These are phyloP conservation scores for Potentilla sterilis DNA, from an alignment of 306 rosid genomes.

Conservation along the genomic window DNA sequence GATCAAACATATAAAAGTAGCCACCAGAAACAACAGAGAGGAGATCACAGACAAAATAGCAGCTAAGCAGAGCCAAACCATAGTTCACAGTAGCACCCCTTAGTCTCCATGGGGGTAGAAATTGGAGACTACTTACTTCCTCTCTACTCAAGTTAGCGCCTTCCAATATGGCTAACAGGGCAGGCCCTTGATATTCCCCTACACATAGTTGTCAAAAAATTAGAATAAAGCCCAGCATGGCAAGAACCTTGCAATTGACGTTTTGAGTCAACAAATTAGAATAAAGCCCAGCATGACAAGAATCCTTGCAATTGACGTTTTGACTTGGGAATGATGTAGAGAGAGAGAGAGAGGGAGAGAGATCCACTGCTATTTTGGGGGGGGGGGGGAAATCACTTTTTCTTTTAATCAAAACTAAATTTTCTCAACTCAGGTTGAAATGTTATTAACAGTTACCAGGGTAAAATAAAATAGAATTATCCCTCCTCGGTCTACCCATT, in stretches of 20 bases:
- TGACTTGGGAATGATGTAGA: not conserved
- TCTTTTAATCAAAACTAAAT: not conserved
- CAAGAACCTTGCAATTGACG: not conserved
- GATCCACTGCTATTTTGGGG: not conserved
- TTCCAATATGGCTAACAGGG: constrained; percentile 79
- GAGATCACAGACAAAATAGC: constrained; percentile 77
- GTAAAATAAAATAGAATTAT: not conserved
- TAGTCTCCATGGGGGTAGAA: constrained; percentile 93
- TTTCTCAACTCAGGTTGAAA: not conserved
- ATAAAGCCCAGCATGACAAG: constrained; percentile 2
- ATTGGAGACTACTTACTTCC: constrained; percentile 85
- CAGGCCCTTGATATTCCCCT: constrained; percentile 99
- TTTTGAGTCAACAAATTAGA: constrained; percentile 12
- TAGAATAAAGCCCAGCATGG: constrained; percentile 6
- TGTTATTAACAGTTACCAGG: not conserved
- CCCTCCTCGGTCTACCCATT: not conserved
- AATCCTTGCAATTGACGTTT: not conserved
- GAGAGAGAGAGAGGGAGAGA: too few relatives aligned
- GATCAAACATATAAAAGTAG: constrained; percentile 89
- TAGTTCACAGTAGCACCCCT: constrained; percentile 78
- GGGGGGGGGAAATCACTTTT: not conserved
- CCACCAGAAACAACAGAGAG: constrained; percentile 83
- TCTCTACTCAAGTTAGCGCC: constrained; percentile 85
- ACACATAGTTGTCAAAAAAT: constrained; percentile 27
- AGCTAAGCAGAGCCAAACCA: constrained; percentile 87